These are phyloP conservation scores for Neurospora terricola DNA, from an alignment of 495 filamentous ascomycete genomes.

Conservation along the genomic window DNA sequence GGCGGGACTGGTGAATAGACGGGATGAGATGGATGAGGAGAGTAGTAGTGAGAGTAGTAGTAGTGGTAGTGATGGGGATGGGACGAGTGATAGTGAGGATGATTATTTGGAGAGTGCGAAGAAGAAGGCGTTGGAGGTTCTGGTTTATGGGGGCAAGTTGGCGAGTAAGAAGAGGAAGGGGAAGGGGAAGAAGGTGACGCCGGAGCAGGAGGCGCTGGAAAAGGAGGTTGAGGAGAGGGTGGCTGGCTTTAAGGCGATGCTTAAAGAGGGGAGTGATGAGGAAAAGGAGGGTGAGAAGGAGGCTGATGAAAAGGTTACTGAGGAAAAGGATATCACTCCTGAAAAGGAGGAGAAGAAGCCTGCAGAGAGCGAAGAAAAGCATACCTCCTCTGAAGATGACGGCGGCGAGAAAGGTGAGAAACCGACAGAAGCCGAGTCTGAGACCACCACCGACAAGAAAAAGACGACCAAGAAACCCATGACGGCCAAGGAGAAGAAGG, in stretches of 20 bases:
- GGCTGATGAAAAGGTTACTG: not conserved
- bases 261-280: constrained; percentile 6
- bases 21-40: not conserved
- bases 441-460: constrained; percentile 4
- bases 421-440: not conserved
- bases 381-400: not conserved
- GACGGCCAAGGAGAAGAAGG: not conserved
- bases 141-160: not conserved
- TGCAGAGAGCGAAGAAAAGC: not conserved
- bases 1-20: constrained; percentile 46
- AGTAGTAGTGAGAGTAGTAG: not conserved
- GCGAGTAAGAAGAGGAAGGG: not conserved
- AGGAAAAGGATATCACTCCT: not conserved
- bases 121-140: not conserved
- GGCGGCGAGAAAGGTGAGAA: not conserved
- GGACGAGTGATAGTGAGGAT: not conserved
- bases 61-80: not conserved
- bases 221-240: not conserved
- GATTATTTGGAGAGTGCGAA: not conserved
- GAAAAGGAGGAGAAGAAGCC: not conserved
- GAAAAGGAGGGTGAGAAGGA: constrained; percentile 8
- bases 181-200: not conserved
- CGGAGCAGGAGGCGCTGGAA: not conserved
- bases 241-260: not conserved
- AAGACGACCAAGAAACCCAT: constrained; percentile 5